Evolutionary conservation across 176 grass and related monocot species (phyloP).

Genomic region (Carex parvula): DNA sequence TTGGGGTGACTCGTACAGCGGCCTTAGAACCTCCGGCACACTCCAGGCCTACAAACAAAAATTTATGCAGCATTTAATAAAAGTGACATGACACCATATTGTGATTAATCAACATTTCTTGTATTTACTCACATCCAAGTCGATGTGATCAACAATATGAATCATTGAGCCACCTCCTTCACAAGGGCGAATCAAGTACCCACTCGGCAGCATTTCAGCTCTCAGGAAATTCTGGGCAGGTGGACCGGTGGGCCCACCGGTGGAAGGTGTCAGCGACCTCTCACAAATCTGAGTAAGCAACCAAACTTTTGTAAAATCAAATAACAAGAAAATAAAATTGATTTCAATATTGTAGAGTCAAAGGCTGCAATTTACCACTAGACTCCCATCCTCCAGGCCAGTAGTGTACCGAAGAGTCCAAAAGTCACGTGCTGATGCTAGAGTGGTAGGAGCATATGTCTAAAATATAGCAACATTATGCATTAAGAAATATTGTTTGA

Average conservation of each 20-base stretch:
- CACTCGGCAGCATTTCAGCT: constrained; percentile 87
- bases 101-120: neutral
- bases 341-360: neutral
- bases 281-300: constrained; percentile 79
- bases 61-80: neutral
- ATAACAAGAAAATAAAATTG: constrained; percentile 12
- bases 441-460: constrained; percentile 85
- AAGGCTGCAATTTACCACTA: constrained; percentile 64
- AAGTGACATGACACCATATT: neutral
- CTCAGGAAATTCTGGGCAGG: constrained; percentile 69
- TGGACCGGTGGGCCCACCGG: constrained; percentile 80
- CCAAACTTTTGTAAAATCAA: neutral
- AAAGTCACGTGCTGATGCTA: constrained; percentile 76
- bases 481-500: neutral
- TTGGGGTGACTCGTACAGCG: constrained; percentile 88
- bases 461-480: constrained; percentile 30
- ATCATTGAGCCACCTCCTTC: constrained; percentile 99
- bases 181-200: constrained; percentile 92
- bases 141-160: constrained; percentile 98
- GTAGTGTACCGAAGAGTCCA: constrained; percentile 92
- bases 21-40: constrained; percentile 85
- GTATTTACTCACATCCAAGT: constrained; percentile 77
- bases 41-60: constrained; percentile 56
- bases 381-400: constrained; percentile 94
- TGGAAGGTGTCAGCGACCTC: constrained; percentile 85